Percentiles rank a stretch among this genome's conserved stretches.
Conservation (phyloP, 208 protist genomes). For the Leishmania gerbilli region DNA sequence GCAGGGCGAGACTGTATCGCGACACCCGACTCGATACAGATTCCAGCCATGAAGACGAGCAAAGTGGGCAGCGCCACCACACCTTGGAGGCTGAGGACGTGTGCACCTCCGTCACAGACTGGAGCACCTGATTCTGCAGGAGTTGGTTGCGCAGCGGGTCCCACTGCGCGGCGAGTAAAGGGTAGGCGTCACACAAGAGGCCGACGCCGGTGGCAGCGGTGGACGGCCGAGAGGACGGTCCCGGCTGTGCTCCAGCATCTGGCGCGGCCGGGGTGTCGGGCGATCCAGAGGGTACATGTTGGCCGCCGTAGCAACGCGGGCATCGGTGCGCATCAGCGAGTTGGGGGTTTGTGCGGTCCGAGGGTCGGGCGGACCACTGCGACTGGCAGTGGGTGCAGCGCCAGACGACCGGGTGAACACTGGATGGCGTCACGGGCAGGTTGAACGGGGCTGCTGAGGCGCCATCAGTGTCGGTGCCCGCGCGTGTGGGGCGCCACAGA, state of each 20-base stretch:
- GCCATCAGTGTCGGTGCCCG: background rate
- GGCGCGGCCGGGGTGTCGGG: background rate
- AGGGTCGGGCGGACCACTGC: conserved; percentile 59
- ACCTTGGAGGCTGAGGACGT: conserved; percentile 39
- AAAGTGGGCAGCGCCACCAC: conserved; percentile 75
- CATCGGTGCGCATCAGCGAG: conserved; percentile 47
- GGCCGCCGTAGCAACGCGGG: conserved; percentile 35
- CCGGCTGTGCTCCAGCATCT: background rate
- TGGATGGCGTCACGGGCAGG: conserved; percentile 12
- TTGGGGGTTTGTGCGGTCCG: conserved; percentile 59
- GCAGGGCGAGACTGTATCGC: conserved; percentile 26
- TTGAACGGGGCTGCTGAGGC: background rate
- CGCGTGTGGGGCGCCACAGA: conserved; percentile 7
- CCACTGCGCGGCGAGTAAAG: conserved; percentile 70
- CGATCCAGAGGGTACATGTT: background rate
- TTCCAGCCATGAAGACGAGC: conserved; percentile 60
- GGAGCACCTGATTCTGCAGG: conserved; percentile 47
- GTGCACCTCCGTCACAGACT: conserved; percentile 43
- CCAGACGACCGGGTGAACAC: conserved; percentile 56
- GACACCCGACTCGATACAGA: conserved; percentile 52
- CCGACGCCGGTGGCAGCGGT: background rate
- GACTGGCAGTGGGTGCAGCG: conserved; percentile 42
- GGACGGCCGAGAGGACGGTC: background rate
- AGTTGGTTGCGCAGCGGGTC: conserved; percentile 52
- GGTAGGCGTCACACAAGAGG: conserved; percentile 37